Evolutionary conservation across 2,329 filamentous ascomycete genomes (phyloP).

Genomic region (Chalara sp.): DNA sequence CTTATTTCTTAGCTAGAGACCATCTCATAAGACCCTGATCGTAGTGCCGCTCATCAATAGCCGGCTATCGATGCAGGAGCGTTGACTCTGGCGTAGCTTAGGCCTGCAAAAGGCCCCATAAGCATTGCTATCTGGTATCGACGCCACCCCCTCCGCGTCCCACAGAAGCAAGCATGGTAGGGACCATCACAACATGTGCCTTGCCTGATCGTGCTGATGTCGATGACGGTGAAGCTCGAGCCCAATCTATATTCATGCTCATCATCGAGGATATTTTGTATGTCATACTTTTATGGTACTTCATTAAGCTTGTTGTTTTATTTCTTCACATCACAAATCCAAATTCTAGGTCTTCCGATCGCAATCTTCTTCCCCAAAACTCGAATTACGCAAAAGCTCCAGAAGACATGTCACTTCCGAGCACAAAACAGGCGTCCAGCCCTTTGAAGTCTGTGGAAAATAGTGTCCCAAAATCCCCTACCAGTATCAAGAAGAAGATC

Average conservation of each 20-base stretch:
- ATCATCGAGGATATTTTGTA: background rate
- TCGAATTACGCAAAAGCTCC: background rate
- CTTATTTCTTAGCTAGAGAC: too few species aligned
- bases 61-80: too few species aligned
- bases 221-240: too few species aligned
- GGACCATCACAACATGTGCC: too few species aligned
- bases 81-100: too few species aligned
- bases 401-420: background rate
- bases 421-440: background rate
- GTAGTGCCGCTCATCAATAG: too few species aligned
- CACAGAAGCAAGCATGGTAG: too few species aligned
- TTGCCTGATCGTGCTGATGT: too few species aligned
- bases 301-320: background rate
- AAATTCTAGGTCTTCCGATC: background rate
- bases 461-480: background rate
- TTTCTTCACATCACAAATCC: background rate
- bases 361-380: background rate
- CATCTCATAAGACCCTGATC: too few species aligned
- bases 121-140: too few species aligned
- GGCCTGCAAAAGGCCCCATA: too few species aligned
- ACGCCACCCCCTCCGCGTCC: background rate
- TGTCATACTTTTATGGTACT: background rate
- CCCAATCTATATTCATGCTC: background rate
- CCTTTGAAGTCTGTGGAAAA: background rate
- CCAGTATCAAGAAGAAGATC: slow-evolving; percentile 13